Percentiles rank a stretch among this genome's conserved stretches.
Evolutionary conservation across 2,329 filamentous ascomycete genomes (phyloP).

Genomic region (Karstenula rhodostoma): DNA sequence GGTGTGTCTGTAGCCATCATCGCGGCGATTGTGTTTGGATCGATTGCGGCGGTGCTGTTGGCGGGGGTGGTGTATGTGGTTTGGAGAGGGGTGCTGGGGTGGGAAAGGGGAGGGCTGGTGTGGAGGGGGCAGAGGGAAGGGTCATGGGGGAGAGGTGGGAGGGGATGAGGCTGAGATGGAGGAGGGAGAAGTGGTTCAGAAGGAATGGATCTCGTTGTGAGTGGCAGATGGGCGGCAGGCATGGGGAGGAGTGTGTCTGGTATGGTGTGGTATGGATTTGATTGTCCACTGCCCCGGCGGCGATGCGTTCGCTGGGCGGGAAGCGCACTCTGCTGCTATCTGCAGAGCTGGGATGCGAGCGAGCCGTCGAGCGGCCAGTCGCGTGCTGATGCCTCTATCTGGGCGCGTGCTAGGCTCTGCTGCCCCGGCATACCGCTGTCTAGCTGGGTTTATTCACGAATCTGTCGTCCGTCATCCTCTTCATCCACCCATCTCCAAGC

Average conservation of each 20-base stretch:
- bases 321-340: not conserved
- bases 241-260: not conserved
- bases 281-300: not conserved
- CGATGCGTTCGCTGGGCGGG: not conserved
- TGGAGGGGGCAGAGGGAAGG: not conserved
- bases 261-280: not conserved
- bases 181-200: no score
- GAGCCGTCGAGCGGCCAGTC: not conserved
- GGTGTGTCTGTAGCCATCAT: not conserved
- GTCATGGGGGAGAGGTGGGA: not conserved
- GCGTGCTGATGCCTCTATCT: not conserved
- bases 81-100: not conserved
- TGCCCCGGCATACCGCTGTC: not conserved
- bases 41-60: not conserved
- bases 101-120: not conserved
- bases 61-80: not conserved
- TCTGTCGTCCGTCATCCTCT: not conserved
- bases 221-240: not conserved
- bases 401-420: not conserved
- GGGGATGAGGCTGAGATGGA: not conserved
- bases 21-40: not conserved
- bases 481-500: slow-evolving; percentile 38
- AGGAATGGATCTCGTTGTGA: no score
- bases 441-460: not conserved
- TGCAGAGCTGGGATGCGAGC: not conserved